Evolutionary conservation across 2,329 filamentous ascomycete species (phyloP).

Genomic region (Aurifilum marmelostoma): DNA sequence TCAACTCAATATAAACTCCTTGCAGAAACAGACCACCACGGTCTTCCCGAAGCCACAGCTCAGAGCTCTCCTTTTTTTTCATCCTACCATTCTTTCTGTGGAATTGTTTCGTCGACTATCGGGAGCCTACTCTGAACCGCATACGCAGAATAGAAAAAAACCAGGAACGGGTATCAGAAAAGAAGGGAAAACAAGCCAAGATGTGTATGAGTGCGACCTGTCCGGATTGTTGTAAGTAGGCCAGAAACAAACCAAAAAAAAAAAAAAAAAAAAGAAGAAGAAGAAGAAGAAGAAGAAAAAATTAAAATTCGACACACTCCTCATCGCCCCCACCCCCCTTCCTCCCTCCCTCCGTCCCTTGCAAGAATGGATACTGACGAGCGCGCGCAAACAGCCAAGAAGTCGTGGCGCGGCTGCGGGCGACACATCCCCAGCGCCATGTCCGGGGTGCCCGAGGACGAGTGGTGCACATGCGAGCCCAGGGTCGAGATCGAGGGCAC

Average conservation of each 20-base stretch:
- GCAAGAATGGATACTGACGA: background rate
- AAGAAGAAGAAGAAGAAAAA: background rate
- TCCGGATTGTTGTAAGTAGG: slow-evolving; percentile 45
- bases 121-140: background rate
- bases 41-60: background rate
- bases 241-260: too few relatives aligned
- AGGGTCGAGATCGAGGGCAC: slow-evolving; percentile 48
- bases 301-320: too few relatives aligned
- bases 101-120: too few relatives aligned
- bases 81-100: too few relatives aligned
- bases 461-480: slow-evolving; percentile 54
- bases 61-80: too few relatives aligned
- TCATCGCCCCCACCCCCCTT: too few relatives aligned
- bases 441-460: slow-evolving; percentile 45
- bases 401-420: slow-evolving; percentile 55
- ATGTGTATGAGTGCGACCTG: slow-evolving; percentile 50
- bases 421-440: slow-evolving; percentile 51
- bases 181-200: slow-evolving; percentile 22
- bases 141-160: background rate
- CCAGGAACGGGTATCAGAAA: background rate
- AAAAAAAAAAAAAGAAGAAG: background rate
- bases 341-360: too few relatives aligned
- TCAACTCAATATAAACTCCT: background rate
- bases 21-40: background rate
- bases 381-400: slow-evolving; percentile 43